These are phyloP conservation scores for Takashimella tepidaria DNA, from an alignment of 1,284 basidiomycete species.

Conservation along the genomic window DNA sequence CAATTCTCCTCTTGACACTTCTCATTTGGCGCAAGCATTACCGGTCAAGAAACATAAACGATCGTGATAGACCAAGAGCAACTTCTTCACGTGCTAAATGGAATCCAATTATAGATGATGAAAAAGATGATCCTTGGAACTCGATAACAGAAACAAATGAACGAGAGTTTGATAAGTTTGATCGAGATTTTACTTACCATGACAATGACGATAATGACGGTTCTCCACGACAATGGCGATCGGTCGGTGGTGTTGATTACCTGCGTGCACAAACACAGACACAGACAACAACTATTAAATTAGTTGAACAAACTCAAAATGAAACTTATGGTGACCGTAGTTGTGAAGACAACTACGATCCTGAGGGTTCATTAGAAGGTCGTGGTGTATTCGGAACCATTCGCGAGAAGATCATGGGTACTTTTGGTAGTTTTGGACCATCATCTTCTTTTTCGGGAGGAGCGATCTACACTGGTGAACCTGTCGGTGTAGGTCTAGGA, in stretches of 20 bases:
- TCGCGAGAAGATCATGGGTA: neutral
- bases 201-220: neutral
- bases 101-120: conserved; percentile 11
- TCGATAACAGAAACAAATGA: too few relatives aligned
- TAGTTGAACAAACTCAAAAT: conserved; percentile 9
- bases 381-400: neutral
- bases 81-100: conserved; percentile 2
- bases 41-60: too few relatives aligned
- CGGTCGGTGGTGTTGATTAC: neutral
- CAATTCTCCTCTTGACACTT: neutral
- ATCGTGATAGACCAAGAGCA: neutral
- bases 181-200: neutral
- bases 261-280: neutral
- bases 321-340: too few relatives aligned
- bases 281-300: conserved; percentile 13
- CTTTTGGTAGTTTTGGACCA: neutral
- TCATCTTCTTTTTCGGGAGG: too few relatives aligned
- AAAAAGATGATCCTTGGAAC: conserved; percentile 10
- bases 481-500: too few relatives aligned
- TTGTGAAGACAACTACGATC: neutral
- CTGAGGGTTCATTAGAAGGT: neutral
- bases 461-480: too few relatives aligned
- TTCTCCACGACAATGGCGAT: neutral
- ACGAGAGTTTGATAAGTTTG: neutral
- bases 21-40: neutral